Evolutionary conservation across 2,329 filamentous ascomycete genomes (phyloP).

Genomic region (Xylaria arbuscula): DNA sequence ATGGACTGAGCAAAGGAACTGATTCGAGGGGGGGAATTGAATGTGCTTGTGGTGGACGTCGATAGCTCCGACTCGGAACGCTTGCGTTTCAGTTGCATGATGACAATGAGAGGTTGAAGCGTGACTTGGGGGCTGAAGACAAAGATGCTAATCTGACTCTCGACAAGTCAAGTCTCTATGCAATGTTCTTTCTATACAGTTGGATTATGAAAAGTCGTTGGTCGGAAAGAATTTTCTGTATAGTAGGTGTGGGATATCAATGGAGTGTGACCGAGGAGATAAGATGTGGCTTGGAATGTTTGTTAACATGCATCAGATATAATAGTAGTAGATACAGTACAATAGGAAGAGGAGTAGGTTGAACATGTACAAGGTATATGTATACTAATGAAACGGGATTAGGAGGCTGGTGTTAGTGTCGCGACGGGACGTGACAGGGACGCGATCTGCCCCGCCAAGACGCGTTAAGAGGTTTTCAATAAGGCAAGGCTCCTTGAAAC

Average conservation of each 20-base stretch:
- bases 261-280: not conserved
- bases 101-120: slow-evolving; percentile 18
- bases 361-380: not conserved
- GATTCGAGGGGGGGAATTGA: slow-evolving; percentile 54
- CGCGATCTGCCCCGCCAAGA: slow-evolving; percentile 27
- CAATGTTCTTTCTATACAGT: no score
- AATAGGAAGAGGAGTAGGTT: slow-evolving; percentile 12
- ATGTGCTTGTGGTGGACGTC: slow-evolving; percentile 59
- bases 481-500: not conserved
- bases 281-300: not conserved
- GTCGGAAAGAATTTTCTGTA: not conserved
- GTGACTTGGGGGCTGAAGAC: not conserved
- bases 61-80: slow-evolving; percentile 69
- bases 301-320: not conserved
- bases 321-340: not conserved
- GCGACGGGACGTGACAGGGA: slow-evolving; percentile 32
- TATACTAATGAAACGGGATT: no score
- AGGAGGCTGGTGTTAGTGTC: slow-evolving; percentile 13
- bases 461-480: slow-evolving; percentile 5
- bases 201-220: not conserved
- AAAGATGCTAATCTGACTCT: not conserved
- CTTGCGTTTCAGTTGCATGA: slow-evolving; percentile 72
- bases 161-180: not conserved
- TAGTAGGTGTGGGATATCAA: not conserved
- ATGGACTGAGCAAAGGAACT: slow-evolving; percentile 42